Evolutionary conservation across 139 green algal species (phyloP), one percentile per base, ranked within the genome.

Genomic region (Desmodesmus armatus): DNA sequence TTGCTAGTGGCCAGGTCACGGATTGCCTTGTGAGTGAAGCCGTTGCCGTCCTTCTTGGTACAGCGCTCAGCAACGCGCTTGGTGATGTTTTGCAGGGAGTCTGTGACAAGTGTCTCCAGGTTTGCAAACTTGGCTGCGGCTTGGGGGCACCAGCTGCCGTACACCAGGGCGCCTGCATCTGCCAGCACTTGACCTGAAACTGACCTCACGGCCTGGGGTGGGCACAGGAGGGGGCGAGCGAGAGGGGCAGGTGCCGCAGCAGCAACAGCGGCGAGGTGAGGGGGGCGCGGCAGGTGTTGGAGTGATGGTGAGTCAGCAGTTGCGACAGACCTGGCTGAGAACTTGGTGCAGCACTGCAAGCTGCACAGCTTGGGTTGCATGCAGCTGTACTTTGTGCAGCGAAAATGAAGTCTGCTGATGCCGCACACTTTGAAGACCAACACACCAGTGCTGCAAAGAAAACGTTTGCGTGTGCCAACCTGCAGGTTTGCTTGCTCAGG

Each of bases 111-210:
- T 4, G 74, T n/a, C 51, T 60, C n/a, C 51, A 87, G 35, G n/a
- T 75, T 5, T 11, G 25, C 75, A 37, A 87, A 39, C 39, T 81
- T 80, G n/a, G 71, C 53, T 0, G 51, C n/a, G 27, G 81, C 81
- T n/a, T 75, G 62, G 29, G 81, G 81, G 71, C 81, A 87, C 81
- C 81, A 87, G 51, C 35, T 49, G 70, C 51, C 51, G 55, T 75
- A 87, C 9, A 87, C 81, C 7, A 51, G 25, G 13, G 33, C 81
- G 19, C 23, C 81, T 41, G 70, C 71, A 77, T 87, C 81, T 17
- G 65, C 65, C 29, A 85, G 41, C 9, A 78, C 80, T 19, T 67
- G 44, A 37, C 27, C 47, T 27, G 43, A 39, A 4, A 51, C 80
- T 17, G 78, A 29, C 47, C 78, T 85, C 3, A 78, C 23, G 6